Conservation (phyloP, 257 asterid species). For the Solanum ossicruentum region DNA sequence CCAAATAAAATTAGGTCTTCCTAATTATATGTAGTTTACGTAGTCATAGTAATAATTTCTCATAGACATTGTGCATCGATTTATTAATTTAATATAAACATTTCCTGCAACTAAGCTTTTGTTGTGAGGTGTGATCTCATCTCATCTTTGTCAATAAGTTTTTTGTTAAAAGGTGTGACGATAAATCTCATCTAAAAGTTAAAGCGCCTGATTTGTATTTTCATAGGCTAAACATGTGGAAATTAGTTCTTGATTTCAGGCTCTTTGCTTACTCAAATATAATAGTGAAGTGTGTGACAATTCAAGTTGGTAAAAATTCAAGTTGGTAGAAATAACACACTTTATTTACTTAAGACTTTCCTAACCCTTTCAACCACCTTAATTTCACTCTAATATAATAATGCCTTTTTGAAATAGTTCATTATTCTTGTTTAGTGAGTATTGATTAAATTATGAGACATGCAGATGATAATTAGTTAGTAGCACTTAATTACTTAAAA, state of each 20-base stretch:
- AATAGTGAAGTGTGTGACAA: too few relatives aligned
- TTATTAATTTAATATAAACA: not conserved
- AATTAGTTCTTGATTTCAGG: too few relatives aligned
- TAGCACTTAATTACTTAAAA: not conserved
- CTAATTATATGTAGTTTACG: not conserved
- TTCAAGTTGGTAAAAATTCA: too few relatives aligned
- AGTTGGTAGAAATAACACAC: too few relatives aligned
- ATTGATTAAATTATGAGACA: not conserved
- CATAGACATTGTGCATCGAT: not conserved
- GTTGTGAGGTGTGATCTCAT: too few relatives aligned
- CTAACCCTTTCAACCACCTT: not conserved
- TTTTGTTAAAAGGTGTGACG: not conserved
- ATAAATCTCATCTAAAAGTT: not conserved
- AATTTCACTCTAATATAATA: slow-evolving; percentile 1
- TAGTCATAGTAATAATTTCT: not conserved
- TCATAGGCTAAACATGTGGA: not conserved
- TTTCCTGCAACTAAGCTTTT: not conserved
- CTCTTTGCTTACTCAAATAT: too few relatives aligned
- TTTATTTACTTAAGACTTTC: not conserved
- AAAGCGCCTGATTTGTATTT: rapidly evolving
- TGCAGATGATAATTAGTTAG: not conserved
- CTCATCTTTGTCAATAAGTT: too few relatives aligned
- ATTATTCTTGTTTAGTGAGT: not conserved
- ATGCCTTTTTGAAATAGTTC: not conserved
- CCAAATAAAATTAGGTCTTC: not conserved